Evolutionary conservation across 1,284 basidiomycete species (phyloP).

Genomic region (Phellinidium pouzarii): DNA sequence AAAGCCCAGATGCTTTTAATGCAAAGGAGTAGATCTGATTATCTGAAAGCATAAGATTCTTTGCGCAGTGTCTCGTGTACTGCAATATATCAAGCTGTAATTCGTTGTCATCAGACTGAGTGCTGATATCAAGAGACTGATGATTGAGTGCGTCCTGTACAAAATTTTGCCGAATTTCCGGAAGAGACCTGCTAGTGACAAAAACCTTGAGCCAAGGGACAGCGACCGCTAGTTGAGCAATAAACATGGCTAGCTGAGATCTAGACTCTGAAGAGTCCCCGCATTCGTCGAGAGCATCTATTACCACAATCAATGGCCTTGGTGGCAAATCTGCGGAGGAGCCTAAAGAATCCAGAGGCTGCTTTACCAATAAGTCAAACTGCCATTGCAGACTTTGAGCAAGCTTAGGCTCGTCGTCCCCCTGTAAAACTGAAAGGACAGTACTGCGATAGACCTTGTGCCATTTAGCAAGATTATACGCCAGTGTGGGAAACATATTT

Average conservation of each 20-base stretch:
- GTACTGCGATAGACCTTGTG: not conserved
- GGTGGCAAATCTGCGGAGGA: not conserved
- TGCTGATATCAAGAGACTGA: not conserved
- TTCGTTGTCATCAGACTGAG: not conserved
- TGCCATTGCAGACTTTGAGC: not conserved
- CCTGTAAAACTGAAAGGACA: not conserved
- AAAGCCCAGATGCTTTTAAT: not conserved
- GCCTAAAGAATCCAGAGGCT: not conserved
- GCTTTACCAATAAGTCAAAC: not conserved
- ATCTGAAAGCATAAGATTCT: not conserved
- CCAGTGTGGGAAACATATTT: slow-evolving; percentile 4
- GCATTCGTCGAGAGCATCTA: slow-evolving; percentile 10
- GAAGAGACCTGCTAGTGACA: not conserved
- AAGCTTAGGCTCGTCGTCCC: not conserved
- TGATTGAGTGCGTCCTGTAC: not conserved
- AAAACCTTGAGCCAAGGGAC: slow-evolving; percentile 8
- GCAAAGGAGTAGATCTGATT: not conserved
- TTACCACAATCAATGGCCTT: slow-evolving; percentile 4
- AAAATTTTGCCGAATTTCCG: not conserved
- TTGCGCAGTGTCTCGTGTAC: not conserved
- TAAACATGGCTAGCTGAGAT: not conserved
- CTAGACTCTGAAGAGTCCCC: not conserved
- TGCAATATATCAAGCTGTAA: not conserved
- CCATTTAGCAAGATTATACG: slow-evolving; percentile 1
- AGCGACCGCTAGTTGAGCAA: not conserved